Evolutionary conservation across 495 filamentous ascomycete genomes (phyloP), one percentile per base, ranked within the genome.

Genomic region (Trichoderma virens): DNA sequence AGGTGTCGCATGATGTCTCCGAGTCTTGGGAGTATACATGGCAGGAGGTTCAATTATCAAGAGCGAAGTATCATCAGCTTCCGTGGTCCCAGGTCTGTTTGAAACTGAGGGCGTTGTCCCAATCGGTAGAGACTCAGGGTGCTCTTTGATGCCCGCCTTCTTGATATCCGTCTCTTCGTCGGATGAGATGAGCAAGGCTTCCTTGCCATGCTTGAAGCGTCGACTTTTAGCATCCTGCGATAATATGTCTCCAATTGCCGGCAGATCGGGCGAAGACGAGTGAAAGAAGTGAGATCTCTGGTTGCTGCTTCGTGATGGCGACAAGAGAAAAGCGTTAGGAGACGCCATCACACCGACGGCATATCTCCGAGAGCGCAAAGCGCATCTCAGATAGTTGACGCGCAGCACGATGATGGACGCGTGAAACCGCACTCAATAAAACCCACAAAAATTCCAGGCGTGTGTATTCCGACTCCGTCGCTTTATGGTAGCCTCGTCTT

Each of bases 191-290:
- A 56, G 16, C 27, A 56, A 28, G 3, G 51, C 7, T 14, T 14
- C 3, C 9, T 56, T 9, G 13, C 16, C 25, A 30, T 14, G 0
- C 30, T 14, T 30, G 3, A 5, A 16, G 28, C 23, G 11, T 3
- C 25, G 51, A 8, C 2, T 30, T 5, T 0, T 56, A 2, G 13
- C 23, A 7, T 16, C 51, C 13, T 8, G 79, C 6, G 73, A 68
- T 7, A 78, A 60, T 31, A 80, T 66, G 2, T 81, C 75, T 59
- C 67, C 64, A 6, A 80, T 69, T 2, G 78, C 75, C 13, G 80
- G 80, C 1, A 82, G 67, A 27, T 72, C 75, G 9, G 79, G 78
- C 0, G 79, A 82, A 11, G 81, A 83, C 0, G 81, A 81, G 2
- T 75, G 75, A 35, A 80, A 47, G 27, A 73, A 43, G 35, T 71